Evolutionary conservation across 2,329 filamentous ascomycete genomes (phyloP), one percentile per base, ranked within the genome.

Genomic region (Penicillium sp.): DNA sequence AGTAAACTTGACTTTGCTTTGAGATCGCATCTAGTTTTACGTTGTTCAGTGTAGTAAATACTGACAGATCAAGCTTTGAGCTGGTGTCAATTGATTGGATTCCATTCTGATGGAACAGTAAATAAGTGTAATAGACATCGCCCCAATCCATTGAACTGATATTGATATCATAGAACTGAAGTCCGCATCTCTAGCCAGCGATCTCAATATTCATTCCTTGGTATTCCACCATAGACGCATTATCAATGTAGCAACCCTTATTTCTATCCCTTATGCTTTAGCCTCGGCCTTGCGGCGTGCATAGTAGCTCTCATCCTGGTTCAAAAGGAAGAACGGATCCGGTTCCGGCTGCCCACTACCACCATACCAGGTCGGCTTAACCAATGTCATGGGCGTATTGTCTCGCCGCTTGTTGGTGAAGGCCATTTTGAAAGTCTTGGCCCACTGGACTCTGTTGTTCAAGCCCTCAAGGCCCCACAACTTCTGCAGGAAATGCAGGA

Each of bases 381-480:
- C 63, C 55, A 76, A 57, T 4, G 54, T 66, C 55, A 67, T 54
- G 18, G 67, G 67, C 1, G 65, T 66, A 45, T 74, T 67, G 8
- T 58, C 49, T 16, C 67, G 66, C 20, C 49, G 52, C 34, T 52
- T 40, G 16, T 47, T 42, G 7, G 61, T 57, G 47, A 76, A 76
- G 24, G 74, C 59, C 45, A 71, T 59, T 58, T 76, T 72, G 50
- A 76, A 76, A 0, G 72, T 76, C 64, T 75, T 74, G 39, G 74
- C 72, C 73, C 74, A 76, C 53, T 75, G 72, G 16, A 77, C 74
- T 2, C 74, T 69, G 51, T 75, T 76, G 57, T 76, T 76, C 16
- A 77, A 50, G 2, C 72, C 71, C 32, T 76, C 69, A 16, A 77
- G 61, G 0, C 59, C 67, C 74, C 75, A 76, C 11, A 77, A 63